Evolutionary conservation across 2,329 filamentous ascomycete species (phyloP), one percentile per base, ranked within the genome.

Genomic region (Cordyceps farinosa): DNA sequence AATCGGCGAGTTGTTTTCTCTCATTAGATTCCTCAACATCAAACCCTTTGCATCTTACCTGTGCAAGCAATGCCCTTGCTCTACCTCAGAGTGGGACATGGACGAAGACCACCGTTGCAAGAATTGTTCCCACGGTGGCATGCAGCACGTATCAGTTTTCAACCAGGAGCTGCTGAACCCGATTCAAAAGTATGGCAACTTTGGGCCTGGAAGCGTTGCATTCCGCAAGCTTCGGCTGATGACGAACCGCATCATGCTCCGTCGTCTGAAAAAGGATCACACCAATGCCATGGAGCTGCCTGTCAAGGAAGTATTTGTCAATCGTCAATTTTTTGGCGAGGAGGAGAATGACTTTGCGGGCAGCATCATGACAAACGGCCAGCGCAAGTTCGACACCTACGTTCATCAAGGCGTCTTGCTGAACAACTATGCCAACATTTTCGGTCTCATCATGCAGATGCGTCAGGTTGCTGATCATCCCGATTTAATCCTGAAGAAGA

Each of bases 371-470:
- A 91, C 88, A 17, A 96, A 91, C 72, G 90, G 91, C 8, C 86
- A 89, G 64, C 89, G 95, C 65, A 88, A 92, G 70, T 99, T 98
- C 68, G 91, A 98, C 72, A 98, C 93, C 0, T 99, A 98, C 68
- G 95, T 98, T 44, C 90, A 92, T 22, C 91, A 92, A 67, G 93
- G 92, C 79, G 94, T 98, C 27, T 87, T 99, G 76, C 84, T 99
- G 65, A 92, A 98, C 81, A 97, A 97, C 73, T 98, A 98, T 69
- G 95, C 95, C 79, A 99, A 99, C 74, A 98, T 99, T 67, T 99
- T 99, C 71, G 94, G 93, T 72, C 84, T 99, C 62, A 97, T 99
- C 72, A 98, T 98, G 92, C 93, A 97, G 76, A 98, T 99, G 94
- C 90, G 95, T 62, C 95, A 99, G 78, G 91, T 97, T 32, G 92